phyloP scores from a whole-genome alignment of 768 basidiomycete genomes.

The Panaeolus cyanescens region DNA sequence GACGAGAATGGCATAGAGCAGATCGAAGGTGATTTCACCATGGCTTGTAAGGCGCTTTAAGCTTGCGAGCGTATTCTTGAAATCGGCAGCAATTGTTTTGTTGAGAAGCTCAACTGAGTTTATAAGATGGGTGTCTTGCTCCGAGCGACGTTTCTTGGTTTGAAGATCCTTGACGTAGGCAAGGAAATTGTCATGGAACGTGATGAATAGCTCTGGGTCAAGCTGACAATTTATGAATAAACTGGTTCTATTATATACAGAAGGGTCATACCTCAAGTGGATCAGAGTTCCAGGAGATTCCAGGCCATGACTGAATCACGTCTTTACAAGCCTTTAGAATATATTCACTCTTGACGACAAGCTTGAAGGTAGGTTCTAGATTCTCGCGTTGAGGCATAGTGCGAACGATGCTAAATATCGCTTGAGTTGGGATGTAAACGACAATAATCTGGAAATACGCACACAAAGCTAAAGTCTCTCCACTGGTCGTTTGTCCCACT shows the following conservation, averaged over 20 bases:
- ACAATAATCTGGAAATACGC: slow-evolving; percentile 12
- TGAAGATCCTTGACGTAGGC: slow-evolving; percentile 42
- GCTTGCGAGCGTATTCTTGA: slow-evolving; percentile 45
- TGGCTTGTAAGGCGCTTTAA: slow-evolving; percentile 51
- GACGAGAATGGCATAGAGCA: slow-evolving; percentile 56
- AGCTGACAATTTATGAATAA: slow-evolving; percentile 33
- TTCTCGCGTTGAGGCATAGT: slow-evolving; percentile 43
- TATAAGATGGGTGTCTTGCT: slow-evolving; percentile 44
- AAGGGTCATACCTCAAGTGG: slow-evolving; percentile 48
- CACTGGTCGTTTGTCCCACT: slow-evolving; percentile 50
- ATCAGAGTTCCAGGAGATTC: slow-evolving; percentile 61
- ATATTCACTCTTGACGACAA: slow-evolving; percentile 60
- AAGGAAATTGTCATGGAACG: slow-evolving; percentile 49
- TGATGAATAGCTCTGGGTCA: slow-evolving; percentile 58
- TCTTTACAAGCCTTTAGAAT: slow-evolving; percentile 59
- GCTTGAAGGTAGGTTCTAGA: slow-evolving; percentile 46
- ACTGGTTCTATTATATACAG: background rate
- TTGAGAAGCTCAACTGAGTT: slow-evolving; percentile 52
- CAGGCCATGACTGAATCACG: slow-evolving; percentile 58
- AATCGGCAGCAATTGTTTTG: slow-evolving; percentile 49
- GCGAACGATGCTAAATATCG: slow-evolving; percentile 46
- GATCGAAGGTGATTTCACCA: slow-evolving; percentile 58
- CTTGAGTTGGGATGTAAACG: background rate
- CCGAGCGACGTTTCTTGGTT: slow-evolving; percentile 35
- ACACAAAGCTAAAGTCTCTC: slow-evolving; percentile 61